Percentiles rank a stretch among this genome's conserved stretches.
These are phyloP conservation scores for Malus asiatica DNA, from an alignment of 306 rosid species.

Conservation along the genomic window DNA sequence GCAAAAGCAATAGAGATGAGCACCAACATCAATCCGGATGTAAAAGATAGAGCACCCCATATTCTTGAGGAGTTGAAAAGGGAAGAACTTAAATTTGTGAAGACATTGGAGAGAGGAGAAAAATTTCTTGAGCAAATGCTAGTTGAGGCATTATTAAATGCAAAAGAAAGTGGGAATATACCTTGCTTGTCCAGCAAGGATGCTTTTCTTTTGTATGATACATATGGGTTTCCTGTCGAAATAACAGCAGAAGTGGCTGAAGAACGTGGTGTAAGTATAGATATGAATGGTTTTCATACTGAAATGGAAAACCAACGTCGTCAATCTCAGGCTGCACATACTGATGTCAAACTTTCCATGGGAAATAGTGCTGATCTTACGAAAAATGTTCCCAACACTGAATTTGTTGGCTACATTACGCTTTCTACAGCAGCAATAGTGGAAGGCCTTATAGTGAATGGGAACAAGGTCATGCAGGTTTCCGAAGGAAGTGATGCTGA, in stretches of 20 bases:
- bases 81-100: conserved; percentile 77
- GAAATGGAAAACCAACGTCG: conserved; percentile 91
- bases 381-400: conserved; percentile 60
- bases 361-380: conserved; percentile 56
- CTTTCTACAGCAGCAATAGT: conserved; percentile 71
- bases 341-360: conserved; percentile 41
- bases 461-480: conserved; percentile 56
- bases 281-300: conserved; percentile 62
- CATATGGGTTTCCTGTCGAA: conserved; percentile 77
- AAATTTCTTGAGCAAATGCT: conserved; percentile 70
- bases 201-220: conserved; percentile 78
- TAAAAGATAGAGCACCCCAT: conserved; percentile 44
- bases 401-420: conserved; percentile 74
- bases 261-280: conserved; percentile 62
- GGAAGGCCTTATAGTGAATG: conserved; percentile 74
- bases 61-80: conserved; percentile 71
- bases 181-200: conserved; percentile 73
- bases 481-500: conserved; percentile 79
- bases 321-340: conserved; percentile 87
- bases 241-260: conserved; percentile 79
- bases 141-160: conserved; percentile 25
- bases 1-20: conserved; percentile 71
- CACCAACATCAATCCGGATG: conserved; percentile 46
- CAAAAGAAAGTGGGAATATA: conserved; percentile 36
- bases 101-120: conserved; percentile 71